These are phyloP conservation scores for Diutina scorzettiae DNA, from an alignment of 1,139 yeast genomes.

Conservation along the genomic window DNA sequence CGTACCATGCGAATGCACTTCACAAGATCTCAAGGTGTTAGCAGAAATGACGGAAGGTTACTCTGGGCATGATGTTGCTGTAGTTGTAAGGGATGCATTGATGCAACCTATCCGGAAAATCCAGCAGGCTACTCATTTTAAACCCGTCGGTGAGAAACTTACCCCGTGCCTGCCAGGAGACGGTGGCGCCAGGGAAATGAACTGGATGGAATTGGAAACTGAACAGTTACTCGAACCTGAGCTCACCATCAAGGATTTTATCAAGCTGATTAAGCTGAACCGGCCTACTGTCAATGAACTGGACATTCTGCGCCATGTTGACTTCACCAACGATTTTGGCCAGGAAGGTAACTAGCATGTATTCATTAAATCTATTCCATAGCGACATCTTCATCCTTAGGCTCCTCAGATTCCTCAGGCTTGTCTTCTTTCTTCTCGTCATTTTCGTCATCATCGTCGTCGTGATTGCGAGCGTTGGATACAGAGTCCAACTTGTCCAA, in stretches of 20 bases:
- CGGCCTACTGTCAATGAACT: slow-evolving; percentile 88
- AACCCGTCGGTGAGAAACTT: slow-evolving; percentile 37
- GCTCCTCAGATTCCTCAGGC: neutral
- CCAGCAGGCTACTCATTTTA: slow-evolving; percentile 94
- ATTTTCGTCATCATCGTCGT: slow-evolving; percentile 27
- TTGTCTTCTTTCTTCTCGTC: slow-evolving; percentile 16
- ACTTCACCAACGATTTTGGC: slow-evolving; percentile 90
- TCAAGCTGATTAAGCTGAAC: slow-evolving; percentile 82
- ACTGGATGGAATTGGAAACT: slow-evolving; percentile 85
- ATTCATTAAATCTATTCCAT: slow-evolving; percentile 3
- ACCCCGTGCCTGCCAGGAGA: slow-evolving; percentile 99
- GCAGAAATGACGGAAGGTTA: slow-evolving; percentile 96
- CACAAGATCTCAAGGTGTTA: slow-evolving; percentile 62
- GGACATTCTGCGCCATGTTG: slow-evolving; percentile 73
- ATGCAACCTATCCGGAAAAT: slow-evolving; percentile 97
- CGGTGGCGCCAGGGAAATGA: slow-evolving; percentile 71
- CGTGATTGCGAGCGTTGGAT: slow-evolving; percentile 37
- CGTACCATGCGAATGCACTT: slow-evolving; percentile 70
- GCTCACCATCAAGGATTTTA: slow-evolving; percentile 80
- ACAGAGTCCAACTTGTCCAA: slow-evolving; percentile 55
- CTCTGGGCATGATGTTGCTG: slow-evolving; percentile 95
- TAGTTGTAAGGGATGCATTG: slow-evolving; percentile 90
- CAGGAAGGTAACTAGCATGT: slow-evolving; percentile 70
- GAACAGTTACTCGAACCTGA: slow-evolving; percentile 87
- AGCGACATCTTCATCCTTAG: neutral